Conservation (phyloP, 164 flowering plant genomes). For the Vitis amurensis region DNA sequence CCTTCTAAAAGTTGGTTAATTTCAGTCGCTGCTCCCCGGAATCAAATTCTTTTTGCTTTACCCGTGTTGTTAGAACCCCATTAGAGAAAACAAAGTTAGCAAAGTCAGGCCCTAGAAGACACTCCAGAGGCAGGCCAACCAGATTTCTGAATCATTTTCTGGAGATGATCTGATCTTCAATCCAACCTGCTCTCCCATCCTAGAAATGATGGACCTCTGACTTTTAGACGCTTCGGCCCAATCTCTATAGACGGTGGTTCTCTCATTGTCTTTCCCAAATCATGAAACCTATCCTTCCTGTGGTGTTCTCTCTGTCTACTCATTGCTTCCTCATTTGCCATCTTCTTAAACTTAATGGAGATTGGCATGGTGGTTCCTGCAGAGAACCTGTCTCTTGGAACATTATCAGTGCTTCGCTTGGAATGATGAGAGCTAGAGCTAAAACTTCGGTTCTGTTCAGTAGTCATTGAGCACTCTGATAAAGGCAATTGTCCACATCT, state of each 20-base stretch:
- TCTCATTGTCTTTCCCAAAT: slow-evolving; percentile 26
- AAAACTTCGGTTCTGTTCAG: slow-evolving; percentile 17
- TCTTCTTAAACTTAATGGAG: slow-evolving; percentile 44
- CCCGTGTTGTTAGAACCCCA: slow-evolving; percentile 49
- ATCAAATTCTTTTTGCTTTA: slow-evolving; percentile 20
- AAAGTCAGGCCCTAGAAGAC: slow-evolving; percentile 35
- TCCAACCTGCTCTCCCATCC: slow-evolving; percentile 35
- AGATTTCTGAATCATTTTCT: slow-evolving; percentile 20
- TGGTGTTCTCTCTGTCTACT: slow-evolving; percentile 35
- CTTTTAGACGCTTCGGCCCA: slow-evolving; percentile 70
- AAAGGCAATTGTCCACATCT: slow-evolving; percentile 29
- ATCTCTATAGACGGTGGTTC: slow-evolving; percentile 42
- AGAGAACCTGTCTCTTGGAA: slow-evolving; percentile 30
- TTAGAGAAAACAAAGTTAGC: slow-evolving; percentile 39
- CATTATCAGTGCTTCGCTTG: slow-evolving; percentile 29
- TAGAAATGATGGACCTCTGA: slow-evolving; percentile 58
- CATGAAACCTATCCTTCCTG: slow-evolving; percentile 27
- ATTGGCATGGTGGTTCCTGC: slow-evolving; percentile 36
- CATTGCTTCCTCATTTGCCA: slow-evolving; percentile 22
- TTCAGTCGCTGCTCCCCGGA: slow-evolving; percentile 35
- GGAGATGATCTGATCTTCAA: slow-evolving; percentile 19
- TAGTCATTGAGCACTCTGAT: slow-evolving; percentile 23
- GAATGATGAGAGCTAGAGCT: slow-evolving; percentile 5
- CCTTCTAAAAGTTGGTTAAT: slow-evolving; percentile 41
- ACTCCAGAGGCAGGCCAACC: slow-evolving; percentile 20